These are phyloP conservation scores for Apophysomyces elegans DNA, from an alignment of 371 early-diverging fungal genomes.

Conservation along the genomic window DNA sequence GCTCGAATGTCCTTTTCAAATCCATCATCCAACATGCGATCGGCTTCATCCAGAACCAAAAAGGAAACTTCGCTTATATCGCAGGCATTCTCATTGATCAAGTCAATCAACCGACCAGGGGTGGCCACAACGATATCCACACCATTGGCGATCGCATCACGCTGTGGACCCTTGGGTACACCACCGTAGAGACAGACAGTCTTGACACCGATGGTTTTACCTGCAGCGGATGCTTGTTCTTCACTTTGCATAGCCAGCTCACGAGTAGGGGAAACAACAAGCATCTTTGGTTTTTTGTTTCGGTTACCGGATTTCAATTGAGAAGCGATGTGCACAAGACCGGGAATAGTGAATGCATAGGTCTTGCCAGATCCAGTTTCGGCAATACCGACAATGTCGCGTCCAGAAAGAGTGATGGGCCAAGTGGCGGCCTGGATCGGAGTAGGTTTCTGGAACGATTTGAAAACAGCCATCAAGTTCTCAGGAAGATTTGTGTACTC, in stretches of 20 bases:
- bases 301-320: slow-evolving; percentile 41
- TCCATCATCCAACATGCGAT: slow-evolving; percentile 93
- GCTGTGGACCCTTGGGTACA: slow-evolving; percentile 70
- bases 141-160: slow-evolving; percentile 60
- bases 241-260: slow-evolving; percentile 96
- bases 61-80: slow-evolving; percentile 75
- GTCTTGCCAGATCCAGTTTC: slow-evolving; percentile 95
- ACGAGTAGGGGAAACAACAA: slow-evolving; percentile 94
- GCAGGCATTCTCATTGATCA: slow-evolving; percentile 77
- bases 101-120: slow-evolving; percentile 95
- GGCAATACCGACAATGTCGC: slow-evolving; percentile 82
- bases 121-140: slow-evolving; percentile 92
- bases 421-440: slow-evolving; percentile 97
- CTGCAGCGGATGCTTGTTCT: slow-evolving; percentile 69
- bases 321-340: slow-evolving; percentile 67
- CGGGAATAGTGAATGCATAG: slow-evolving; percentile 94
- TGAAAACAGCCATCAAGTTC: slow-evolving; percentile 78
- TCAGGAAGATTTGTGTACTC: slow-evolving; percentile 71
- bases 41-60: slow-evolving; percentile 95
- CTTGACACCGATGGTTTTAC: slow-evolving; percentile 72
- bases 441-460: slow-evolving; percentile 89
- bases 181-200: slow-evolving; percentile 82
- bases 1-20: slow-evolving; percentile 90
- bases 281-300: slow-evolving; percentile 62
- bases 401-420: slow-evolving; percentile 74